Evolutionary conservation across 1,284 basidiomycete genomes (phyloP), one percentile per base, ranked within the genome.

Genomic region (Cerrena zonata): DNA sequence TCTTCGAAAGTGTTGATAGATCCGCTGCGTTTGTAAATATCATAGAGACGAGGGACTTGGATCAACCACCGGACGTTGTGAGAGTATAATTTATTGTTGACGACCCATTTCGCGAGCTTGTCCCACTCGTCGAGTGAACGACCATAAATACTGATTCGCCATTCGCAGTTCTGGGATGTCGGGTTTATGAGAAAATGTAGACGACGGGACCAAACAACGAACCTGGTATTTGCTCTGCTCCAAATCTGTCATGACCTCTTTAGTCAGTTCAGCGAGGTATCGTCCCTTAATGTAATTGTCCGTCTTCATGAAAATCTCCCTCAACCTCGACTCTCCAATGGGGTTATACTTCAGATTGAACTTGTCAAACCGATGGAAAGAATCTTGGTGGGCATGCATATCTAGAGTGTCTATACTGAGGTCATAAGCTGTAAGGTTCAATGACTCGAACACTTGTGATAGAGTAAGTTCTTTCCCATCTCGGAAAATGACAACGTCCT

Each of bases 181-280:
- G 23, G 3, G 5, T 22, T n/a, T n/a, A 22, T 38, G 24, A 23
- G 47, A 12, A 27, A 7, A 25, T n/a, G 19, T 30, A 40, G 26
- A 37, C 12, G 13, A 0, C 23, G 12, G 1, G n/a, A 34, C 19
- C 26, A 19, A 19, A 27, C 5, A 23, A 51, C 67, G 27, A 61
- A 87, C 88, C 77, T 99, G 95, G 63, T 99, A 99, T 71, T 99
- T 99, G 76, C 90, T 94, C 69, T 95, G 91, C 68, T 98, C 94
- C 34, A 98, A 69, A 79, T 99, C 96, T 25, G 78, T 86, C 82
- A 98, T 97, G 43, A 99, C 77, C 76, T 99, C 96, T 72, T 84
- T 83, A 0, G 94, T 98, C 44, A 99, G 72, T 66, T 99, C 96
- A 5, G 96, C 96, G 23, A 99, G 77, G 66, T 99, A 99, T 43